Base-by-base conservation (phyloP, 345 rosid species). In the Syzygium grande region DNA sequence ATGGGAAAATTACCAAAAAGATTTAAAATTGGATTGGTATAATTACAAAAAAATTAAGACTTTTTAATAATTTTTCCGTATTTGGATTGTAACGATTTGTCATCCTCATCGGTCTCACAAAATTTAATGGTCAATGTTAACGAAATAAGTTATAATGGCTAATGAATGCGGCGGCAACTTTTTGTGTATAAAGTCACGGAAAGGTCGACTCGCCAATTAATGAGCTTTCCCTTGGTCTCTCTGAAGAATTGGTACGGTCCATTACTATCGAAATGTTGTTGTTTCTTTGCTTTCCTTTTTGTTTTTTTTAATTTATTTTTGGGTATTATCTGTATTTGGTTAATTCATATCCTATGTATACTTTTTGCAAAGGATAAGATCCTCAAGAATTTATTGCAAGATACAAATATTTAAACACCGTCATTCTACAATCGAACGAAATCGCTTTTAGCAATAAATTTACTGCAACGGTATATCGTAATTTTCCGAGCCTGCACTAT, bases 401-500 rank as follows among this genome's bases (percentile, higher is more conserved):
- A 65, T 65, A 14, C 41, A 29, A 29, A 65, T 2, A 15, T 34
- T 14, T 29, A 15, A 65, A 15, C 78, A 15, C 6, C 22, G 16
- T 29, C 1, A 15, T 7, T 65, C 22, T 15, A 65, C 78, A 29
- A 15, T 30, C 5, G 3, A 15, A 65, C 0, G 11, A 8, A 29
- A 30, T 7, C 1, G 0, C 29, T 3, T 65, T 65, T 29, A 15
- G 16, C 30, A 30, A 65, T 6, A 29, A 15, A 65, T 61, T 61
- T n/a, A 61, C 9, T 13, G n/a, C 16, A 61, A 63, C 3, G 12
- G 0, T 14, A 63, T 13, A n/a, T n/a, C 11, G 0, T 16, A 65
- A 30, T 65, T 34, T 29, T 65, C 11, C 4, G 2, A 65, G 16
- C 17, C 22, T 30, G 0, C 0, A 0, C 65, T 27, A 43, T 43